A percentile compares a stretch with the other conserved stretches of the same genome.
Conservation (phyloP, 306 rosid species). For the Vicia villosa region DNA sequence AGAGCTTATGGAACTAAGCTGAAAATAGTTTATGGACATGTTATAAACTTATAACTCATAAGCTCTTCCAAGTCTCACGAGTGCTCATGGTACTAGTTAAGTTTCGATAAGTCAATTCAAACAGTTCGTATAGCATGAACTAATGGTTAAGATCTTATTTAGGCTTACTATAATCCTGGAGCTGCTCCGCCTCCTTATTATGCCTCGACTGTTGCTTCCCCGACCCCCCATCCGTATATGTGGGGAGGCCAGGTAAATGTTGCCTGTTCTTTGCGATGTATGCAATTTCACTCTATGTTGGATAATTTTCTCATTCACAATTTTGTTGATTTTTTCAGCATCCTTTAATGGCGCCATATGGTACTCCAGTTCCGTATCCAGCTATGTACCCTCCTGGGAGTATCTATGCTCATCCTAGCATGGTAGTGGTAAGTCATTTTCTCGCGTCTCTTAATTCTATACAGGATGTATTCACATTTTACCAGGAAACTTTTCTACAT, state of each 20-base stretch:
- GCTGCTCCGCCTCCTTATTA: slow-evolving; percentile 89
- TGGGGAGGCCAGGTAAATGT: slow-evolving; percentile 93
- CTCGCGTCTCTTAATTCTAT: not conserved
- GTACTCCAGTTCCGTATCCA: slow-evolving; percentile 93
- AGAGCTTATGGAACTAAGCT: not conserved
- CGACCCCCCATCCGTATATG: slow-evolving; percentile 87
- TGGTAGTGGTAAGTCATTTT: slow-evolving; percentile 63
- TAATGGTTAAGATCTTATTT: slow-evolving; percentile 42
- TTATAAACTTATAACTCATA: not conserved
- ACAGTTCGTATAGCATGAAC: slow-evolving; percentile 15
- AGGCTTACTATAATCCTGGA: slow-evolving; percentile 96
- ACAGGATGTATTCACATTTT: slow-evolving; percentile 14
- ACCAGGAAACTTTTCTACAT: not conserved
- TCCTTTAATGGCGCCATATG: slow-evolving; percentile 88
- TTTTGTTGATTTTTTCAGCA: slow-evolving; percentile 62
- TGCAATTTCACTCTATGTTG: not conserved
- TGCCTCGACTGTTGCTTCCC: slow-evolving; percentile 85
- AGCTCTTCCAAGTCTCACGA: not conserved
- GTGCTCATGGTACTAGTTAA: not conserved
- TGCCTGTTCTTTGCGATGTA: slow-evolving; percentile 18
- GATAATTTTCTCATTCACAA: slow-evolving; percentile 23
- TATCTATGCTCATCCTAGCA: slow-evolving; percentile 92
- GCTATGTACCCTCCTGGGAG: slow-evolving; percentile 93
- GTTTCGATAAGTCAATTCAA: not conserved
- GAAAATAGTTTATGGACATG: not conserved